Percentiles rank a stretch among this genome's conserved stretches.
Conservation (phyloP, 495 filamentous ascomycete genomes). For the Pseudoneurospora amorphoporcata region DNA sequence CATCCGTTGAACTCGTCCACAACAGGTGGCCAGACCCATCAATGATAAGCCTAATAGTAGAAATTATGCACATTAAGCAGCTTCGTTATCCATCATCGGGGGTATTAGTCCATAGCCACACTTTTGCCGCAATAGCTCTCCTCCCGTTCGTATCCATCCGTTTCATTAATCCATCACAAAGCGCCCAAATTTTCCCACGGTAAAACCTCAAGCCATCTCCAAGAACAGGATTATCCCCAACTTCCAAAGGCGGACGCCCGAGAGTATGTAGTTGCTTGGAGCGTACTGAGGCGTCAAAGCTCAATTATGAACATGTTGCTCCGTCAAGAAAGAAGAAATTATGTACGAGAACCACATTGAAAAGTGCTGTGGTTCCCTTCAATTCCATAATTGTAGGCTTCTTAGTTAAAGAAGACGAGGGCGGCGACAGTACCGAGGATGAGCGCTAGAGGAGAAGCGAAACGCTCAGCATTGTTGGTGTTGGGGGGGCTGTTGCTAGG, state of each 20-base stretch:
- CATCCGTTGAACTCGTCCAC: background rate
- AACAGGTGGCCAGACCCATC: background rate
- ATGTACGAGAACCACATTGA: background rate
- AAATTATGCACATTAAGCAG: background rate
- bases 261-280: background rate
- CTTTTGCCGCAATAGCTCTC: background rate
- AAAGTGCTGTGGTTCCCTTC: background rate
- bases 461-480: conserved; percentile 22
- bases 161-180: background rate
- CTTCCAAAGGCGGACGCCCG: background rate
- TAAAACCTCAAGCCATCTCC: background rate
- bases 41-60: background rate
- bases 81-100: background rate
- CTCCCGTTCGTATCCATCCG: background rate
- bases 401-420: conserved; percentile 29
- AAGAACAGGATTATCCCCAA: background rate
- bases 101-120: background rate
- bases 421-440: conserved; percentile 24
- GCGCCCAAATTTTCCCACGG: background rate
- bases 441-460: conserved; percentile 27
- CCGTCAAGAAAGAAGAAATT: background rate
- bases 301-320: background rate
- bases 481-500: conserved; percentile 8
- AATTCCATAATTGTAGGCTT: background rate
- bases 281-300: background rate